Base-by-base conservation (phyloP, 805 yeast species). In the Myxozyma sirexii region DNA sequence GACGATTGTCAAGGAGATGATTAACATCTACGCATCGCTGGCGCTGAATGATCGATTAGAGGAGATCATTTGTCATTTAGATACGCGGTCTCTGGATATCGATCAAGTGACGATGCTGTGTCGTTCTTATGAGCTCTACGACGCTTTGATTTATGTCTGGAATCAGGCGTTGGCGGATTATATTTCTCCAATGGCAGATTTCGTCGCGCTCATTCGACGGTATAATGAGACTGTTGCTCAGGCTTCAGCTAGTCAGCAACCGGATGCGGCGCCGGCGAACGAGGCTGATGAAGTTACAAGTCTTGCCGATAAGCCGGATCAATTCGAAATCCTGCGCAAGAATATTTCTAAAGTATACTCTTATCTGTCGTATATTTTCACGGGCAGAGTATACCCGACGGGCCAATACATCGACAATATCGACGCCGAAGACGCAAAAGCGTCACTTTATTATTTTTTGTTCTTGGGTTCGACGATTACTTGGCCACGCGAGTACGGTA, bases 341-440 rank as follows among this genome's bases (percentile, higher is more conserved):
- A 54, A 64, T 37, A 59, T 55, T 55, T 39, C 64, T 37, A 77
- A 77, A 62, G 75, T 84, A 1, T 86, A 75, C 66, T 79, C 85
- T 0, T 93, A 87, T 69, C 70, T 92, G 60, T 80, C 90, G 0
- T 87, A 83, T 67, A 75, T 85, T 10, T 75, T 90, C 27, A 86
- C 93, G 0, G 96, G 96, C 0, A 77, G 94, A 56, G 87, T 85
- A 59, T 93, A 85, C 70, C 97, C 97, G 0, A 84, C 87, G 1
- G 88, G 87, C 46, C 72, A 76, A 29, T 71, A 72, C 19, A 76
- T 86, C 23, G 75, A 71, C 2, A 72, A 70, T 7, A 69, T 65
- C 2, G 73, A 72, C n/a, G 70, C 71, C 1, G 53, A 68, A 0
- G 60, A 69, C 2, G 84, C 86, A 0, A 87, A 87, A 67, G 60